Evolutionary conservation across 306 rosid genomes (phyloP).

Genomic region (Herpetospermum pedunculosum): DNA sequence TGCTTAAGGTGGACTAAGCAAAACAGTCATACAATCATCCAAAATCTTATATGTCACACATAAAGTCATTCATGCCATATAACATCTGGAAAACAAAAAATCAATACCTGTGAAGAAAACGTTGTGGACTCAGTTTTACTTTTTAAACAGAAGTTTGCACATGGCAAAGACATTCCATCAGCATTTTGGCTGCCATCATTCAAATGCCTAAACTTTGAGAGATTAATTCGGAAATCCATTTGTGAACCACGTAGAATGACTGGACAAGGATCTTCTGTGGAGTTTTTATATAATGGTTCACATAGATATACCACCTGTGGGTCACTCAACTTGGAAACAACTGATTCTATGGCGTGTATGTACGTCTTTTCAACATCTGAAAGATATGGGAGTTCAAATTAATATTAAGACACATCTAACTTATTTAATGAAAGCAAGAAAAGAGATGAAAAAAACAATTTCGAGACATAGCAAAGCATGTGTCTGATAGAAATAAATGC

Average conservation of each 20-base stretch:
- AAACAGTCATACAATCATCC: neutral
- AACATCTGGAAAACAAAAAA: conserved; percentile 4
- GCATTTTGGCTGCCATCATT: conserved; percentile 23
- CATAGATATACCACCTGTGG: conserved; percentile 42
- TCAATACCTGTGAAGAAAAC: conserved; percentile 51
- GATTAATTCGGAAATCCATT: conserved; percentile 40
- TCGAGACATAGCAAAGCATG: neutral
- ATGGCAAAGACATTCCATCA: conserved; percentile 28
- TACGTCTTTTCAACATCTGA: conserved; percentile 54
- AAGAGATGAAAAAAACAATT: neutral
- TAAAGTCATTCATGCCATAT: neutral
- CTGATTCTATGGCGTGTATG: conserved; percentile 37
- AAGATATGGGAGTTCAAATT: neutral
- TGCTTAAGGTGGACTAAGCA: conserved; percentile 4
- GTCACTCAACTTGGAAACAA: conserved; percentile 55
- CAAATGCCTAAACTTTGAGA: conserved; percentile 28
- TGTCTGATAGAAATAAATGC: neutral
- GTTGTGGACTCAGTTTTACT: conserved; percentile 18
- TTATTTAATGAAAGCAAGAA: neutral
- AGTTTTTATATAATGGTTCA: conserved; percentile 28
- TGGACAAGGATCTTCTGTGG: conserved; percentile 40
- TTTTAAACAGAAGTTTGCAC: conserved; percentile 46
- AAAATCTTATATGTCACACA: neutral
- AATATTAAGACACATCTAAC: neutral
- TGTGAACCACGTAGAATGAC: conserved; percentile 46